Evolutionary conservation across 1,139 yeast species (phyloP), one percentile per base, ranked within the genome.

Genomic region (Wickerhamomyces sp.): DNA sequence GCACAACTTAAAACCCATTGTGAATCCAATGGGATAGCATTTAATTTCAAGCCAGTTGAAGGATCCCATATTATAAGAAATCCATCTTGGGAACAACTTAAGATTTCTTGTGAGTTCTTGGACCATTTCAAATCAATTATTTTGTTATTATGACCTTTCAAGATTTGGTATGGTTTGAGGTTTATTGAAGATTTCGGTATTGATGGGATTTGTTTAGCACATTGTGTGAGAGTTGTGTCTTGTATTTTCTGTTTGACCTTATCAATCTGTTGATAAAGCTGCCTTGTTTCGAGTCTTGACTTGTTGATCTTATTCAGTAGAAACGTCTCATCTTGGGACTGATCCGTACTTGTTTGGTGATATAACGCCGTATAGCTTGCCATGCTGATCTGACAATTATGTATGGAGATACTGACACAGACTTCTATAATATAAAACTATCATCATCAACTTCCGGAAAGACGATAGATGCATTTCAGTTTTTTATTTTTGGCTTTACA

Each of bases 1-100:
- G 84, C 89, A 67, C 95, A 83, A 1, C 88, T 68, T 45, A 88
- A 72, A 1, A 86, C 89, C 88, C 95, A 90, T 40, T 82, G 83
- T 46, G 84, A 85, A 47, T 82, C 85, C 47, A 84, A 65, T 7
- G 78, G 74, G 15, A 90, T 78, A 1, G 90, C 90, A 50, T 82
- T 79, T 46, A 76, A 72, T 60, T 91, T 91, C 54, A 76, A 69
- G 3, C 93, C 93, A 1, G 88, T 78, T 3, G 76, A 69, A 0
- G 90, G 75, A 62, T 90, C 93, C 97, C 97, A 91, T 31, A 89
- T 65, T 41, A 91, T 72, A 71, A 89, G 73, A 59, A 79, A 85
- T 2, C 96, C 96, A 64, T 91, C 97, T 61, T 88, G 96, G 33
- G 94, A 82, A 0, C 90, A 89, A 39, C 90, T 79, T 10, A 89